These are phyloP conservation scores for Coniferiporia weirii DNA, from an alignment of 1,284 basidiomycete species.

Conservation along the genomic window DNA sequence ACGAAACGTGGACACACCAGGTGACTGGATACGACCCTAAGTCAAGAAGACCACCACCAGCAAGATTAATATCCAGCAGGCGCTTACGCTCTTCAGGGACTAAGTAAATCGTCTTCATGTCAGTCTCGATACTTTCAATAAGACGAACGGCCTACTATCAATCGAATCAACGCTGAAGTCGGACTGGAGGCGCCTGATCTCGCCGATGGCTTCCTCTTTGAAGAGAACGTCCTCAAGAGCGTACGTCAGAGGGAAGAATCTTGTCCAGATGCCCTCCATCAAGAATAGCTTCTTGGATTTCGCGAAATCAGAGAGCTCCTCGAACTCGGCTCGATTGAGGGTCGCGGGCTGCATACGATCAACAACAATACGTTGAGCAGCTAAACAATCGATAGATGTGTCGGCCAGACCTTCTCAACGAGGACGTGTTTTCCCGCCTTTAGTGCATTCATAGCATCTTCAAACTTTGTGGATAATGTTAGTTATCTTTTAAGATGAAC, in stretches of 20 bases:
- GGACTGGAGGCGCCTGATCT: constrained; percentile 20
- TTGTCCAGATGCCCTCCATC: constrained; percentile 36
- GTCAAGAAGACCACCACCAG: constrained; percentile 43
- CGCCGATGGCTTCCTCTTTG: constrained; percentile 20
- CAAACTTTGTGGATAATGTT: constrained; percentile 7
- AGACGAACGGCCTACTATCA: constrained; percentile 1
- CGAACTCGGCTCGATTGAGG: constrained; percentile 18
- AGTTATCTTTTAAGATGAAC: too few species aligned
- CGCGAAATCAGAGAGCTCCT: constrained; percentile 29
- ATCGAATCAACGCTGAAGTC: constrained; percentile 22
- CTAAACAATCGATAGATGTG: neutral
- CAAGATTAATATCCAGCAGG: constrained; percentile 39
- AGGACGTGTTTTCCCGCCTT: constrained; percentile 18
- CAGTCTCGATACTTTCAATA: neutral
- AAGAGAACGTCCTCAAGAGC: constrained; percentile 20
- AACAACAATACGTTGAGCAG: neutral
- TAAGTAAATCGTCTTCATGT: neutral
- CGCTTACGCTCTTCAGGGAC: constrained; percentile 25
- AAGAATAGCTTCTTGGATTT: constrained; percentile 37
- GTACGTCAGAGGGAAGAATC: constrained; percentile 24
- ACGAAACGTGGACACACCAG: constrained; percentile 30
- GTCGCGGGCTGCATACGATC: constrained; percentile 9
- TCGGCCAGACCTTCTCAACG: constrained; percentile 14
- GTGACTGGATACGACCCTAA: constrained; percentile 36
- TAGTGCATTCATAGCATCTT: constrained; percentile 16